These are phyloP conservation scores for Nephelium lappaceum DNA, from an alignment of 345 rosid species.

Conservation along the genomic window DNA sequence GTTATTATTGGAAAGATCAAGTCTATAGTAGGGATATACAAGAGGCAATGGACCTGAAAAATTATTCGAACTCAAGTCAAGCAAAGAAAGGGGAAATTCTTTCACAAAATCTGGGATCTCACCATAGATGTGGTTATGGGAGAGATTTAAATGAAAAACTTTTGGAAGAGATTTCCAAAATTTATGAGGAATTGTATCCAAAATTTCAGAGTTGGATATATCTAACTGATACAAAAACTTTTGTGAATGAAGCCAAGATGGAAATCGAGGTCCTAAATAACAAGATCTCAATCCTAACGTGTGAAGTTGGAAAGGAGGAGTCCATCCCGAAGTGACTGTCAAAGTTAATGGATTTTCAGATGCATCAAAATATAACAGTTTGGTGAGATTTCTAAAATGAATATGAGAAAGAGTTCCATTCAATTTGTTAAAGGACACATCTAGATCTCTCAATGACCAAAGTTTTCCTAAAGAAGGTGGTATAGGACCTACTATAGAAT, in stretches of 20 bases:
- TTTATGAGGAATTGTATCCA: slow-evolving; percentile 28
- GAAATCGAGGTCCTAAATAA: slow-evolving; percentile 33
- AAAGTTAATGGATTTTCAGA: slow-evolving; percentile 26
- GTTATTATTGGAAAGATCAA: background rate
- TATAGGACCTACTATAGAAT: background rate
- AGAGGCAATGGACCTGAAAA: slow-evolving; percentile 24
- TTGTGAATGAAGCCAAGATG: slow-evolving; percentile 32
- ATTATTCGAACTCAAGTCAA: slow-evolving; percentile 29
- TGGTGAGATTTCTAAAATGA: slow-evolving; percentile 31
- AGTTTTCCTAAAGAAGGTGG: background rate
- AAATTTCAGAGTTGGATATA: slow-evolving; percentile 30
- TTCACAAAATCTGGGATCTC: slow-evolving; percentile 13
- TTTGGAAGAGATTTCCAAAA: slow-evolving; percentile 26
- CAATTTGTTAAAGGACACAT: background rate
- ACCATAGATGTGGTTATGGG: slow-evolving; percentile 34
- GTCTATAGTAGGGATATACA: background rate
- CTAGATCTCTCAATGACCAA: background rate
- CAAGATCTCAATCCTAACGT: slow-evolving; percentile 20
- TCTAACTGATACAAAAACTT: slow-evolving; percentile 15
- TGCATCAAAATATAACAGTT: slow-evolving; percentile 4
- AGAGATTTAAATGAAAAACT: slow-evolving; percentile 16
- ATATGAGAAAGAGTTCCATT: slow-evolving; percentile 11
- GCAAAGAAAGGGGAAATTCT: background rate
- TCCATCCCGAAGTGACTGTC: slow-evolving; percentile 26
- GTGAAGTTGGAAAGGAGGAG: slow-evolving; percentile 32